Percentiles rank a stretch among this genome's conserved stretches.
These are phyloP conservation scores for Stereocaulon alpinum DNA, from an alignment of 495 filamentous ascomycete genomes.

Conservation along the genomic window DNA sequence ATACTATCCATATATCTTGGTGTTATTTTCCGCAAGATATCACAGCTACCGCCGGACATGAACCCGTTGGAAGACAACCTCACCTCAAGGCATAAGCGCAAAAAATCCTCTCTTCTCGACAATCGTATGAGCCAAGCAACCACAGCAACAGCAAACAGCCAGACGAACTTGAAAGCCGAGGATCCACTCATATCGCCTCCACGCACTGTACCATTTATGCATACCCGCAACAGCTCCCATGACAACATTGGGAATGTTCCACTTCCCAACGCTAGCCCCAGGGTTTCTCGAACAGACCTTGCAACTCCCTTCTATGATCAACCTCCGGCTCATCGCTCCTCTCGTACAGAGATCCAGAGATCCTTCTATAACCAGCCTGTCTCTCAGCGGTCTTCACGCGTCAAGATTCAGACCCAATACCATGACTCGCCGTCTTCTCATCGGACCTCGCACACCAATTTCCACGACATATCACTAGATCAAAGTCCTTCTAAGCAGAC, in stretches of 20 bases:
- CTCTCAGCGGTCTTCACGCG: conserved; percentile 7
- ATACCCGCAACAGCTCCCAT: conserved; percentile 54
- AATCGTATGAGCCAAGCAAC: conserved; percentile 43
- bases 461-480: conserved; percentile 11
- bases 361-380: conserved; percentile 24
- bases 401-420: conserved; percentile 15
- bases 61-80: conserved; percentile 82
- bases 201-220: conserved; percentile 62
- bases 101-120: conserved; percentile 56
- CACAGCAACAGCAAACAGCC: conserved; percentile 40
- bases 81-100: conserved; percentile 69
- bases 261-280: conserved; percentile 21
- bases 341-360: conserved; percentile 28
- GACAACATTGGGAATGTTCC: conserved; percentile 24
- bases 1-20: conserved; percentile 59
- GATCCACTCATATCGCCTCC: conserved; percentile 47
- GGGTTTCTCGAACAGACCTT: conserved; percentile 32
- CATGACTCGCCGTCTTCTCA: conserved; percentile 33
- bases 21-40: conserved; percentile 69
- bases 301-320: conserved; percentile 27
- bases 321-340: conserved; percentile 30
- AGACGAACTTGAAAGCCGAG: conserved; percentile 31
- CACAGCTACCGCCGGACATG: conserved; percentile 75
- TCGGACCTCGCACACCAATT: conserved; percentile 32
- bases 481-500: conserved; percentile 25